Conservation (phyloP, 2,329 filamentous ascomycete genomes). For the Byssoonygena ceratinophila region DNA sequence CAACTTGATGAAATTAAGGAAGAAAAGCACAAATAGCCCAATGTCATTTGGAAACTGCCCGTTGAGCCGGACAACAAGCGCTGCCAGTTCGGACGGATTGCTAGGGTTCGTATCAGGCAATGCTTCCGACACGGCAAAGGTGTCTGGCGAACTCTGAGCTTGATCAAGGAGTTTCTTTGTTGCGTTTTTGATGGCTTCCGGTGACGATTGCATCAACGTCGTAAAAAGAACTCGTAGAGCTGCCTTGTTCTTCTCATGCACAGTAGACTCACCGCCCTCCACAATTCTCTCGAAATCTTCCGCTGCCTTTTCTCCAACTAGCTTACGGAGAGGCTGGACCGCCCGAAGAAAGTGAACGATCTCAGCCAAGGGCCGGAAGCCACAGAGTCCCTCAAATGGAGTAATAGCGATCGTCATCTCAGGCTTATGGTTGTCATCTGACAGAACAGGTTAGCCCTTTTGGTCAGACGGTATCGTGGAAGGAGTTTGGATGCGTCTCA, state of each 20-base stretch:
- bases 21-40: slow-evolving; percentile 89
- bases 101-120: slow-evolving; percentile 29
- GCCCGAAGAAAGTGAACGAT: slow-evolving; percentile 72
- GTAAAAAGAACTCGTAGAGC: slow-evolving; percentile 66
- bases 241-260: slow-evolving; percentile 59
- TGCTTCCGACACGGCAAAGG: slow-evolving; percentile 54
- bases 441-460: not conserved
- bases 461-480: not conserved
- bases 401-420: slow-evolving; percentile 99
- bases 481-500: not conserved
- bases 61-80: slow-evolving; percentile 67
- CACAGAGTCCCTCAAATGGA: slow-evolving; percentile 89
- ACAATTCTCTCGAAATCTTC: slow-evolving; percentile 49
- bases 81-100: slow-evolving; percentile 53
- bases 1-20: slow-evolving; percentile 89
- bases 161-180: slow-evolving; percentile 59
- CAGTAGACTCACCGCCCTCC: slow-evolving; percentile 37
- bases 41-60: slow-evolving; percentile 80
- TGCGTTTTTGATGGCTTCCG: slow-evolving; percentile 54
- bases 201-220: slow-evolving; percentile 66
- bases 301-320: slow-evolving; percentile 47
- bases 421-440: slow-evolving; percentile 96
- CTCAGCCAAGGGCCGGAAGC: slow-evolving; percentile 79
- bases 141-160: slow-evolving; percentile 55
- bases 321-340: slow-evolving; percentile 51